Base-by-base conservation (phyloP, 2,329 filamentous ascomycete genomes). In the Beauveria varroae region DNA sequence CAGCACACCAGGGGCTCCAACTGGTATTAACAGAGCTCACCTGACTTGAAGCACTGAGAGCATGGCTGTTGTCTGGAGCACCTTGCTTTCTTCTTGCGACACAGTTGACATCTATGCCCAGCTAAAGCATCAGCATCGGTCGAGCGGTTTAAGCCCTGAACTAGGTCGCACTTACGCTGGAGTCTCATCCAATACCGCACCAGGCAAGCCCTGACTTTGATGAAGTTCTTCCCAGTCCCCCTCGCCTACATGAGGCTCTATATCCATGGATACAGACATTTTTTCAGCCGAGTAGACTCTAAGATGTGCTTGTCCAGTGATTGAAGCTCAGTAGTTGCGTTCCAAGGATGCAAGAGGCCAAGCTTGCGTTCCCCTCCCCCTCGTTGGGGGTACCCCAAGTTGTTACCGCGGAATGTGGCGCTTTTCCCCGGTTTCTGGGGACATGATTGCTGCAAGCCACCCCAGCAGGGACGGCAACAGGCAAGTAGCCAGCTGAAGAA, bases 1-100 rank as follows among this genome's bases (percentile, higher is more conserved):
- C 9, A 46, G 40, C 22, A 14, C 16, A 22, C 9, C 40, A 3
- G 12, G 16, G 34, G 20, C 8, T 24, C 30, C 30, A 12, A 14
- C 30, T 34, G 16, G 18, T 12, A 49, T 7, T 5, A 10, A 10
- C 9, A 20, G 14, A 69, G 67, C 70, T 62, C 71, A 72, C 41
- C 70, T 66, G 41, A 63, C 47, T 63, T 64, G 3, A 70, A 64
- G 56, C 76, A 79, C 55, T 77, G 73, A 0, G 75, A 73, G 62
- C 78, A 79, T 8, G 77, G 77, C 53, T 76, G 73, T 30, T 70
- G 67, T 24, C 76, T 68, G 28, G 75, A 74, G 66, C 77, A 79
- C 49, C 75, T 76, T 18, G 77, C 73, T 56, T 80, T 79, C 64
- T 76, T 78, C 57, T 72, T 75, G 5, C 76, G 74, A 65, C 77